phyloP scores from a whole-genome alignment of 2,329 filamentous ascomycete species.

The Neocatenulostroma microsporum region DNA sequence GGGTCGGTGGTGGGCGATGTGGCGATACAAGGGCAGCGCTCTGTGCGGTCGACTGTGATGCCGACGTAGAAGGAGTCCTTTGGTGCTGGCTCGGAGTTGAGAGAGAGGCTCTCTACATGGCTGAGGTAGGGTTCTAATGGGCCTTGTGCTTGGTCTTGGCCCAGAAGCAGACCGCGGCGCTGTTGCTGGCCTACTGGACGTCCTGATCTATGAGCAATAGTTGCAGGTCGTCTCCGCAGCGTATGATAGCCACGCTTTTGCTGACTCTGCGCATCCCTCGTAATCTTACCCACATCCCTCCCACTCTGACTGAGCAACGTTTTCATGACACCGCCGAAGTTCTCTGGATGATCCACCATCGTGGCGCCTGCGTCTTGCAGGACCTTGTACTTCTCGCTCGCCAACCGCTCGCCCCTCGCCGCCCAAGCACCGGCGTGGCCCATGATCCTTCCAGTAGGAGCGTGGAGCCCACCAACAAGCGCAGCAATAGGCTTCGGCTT shows the following conservation, averaged over 20 bases:
- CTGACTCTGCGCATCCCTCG: constrained; percentile 18
- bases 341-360: constrained; percentile 68
- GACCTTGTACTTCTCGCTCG: constrained; percentile 57
- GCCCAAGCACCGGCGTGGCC: constrained; percentile 71
- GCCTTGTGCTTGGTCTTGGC: constrained; percentile 17
- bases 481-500: constrained; percentile 70
- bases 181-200: constrained; percentile 13
- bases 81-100: constrained; percentile 20
- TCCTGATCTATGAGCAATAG: neutral
- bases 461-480: constrained; percentile 58
- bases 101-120: constrained; percentile 18
- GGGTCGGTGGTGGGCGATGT: constrained; percentile 47
- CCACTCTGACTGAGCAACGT: constrained; percentile 45
- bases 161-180: constrained; percentile 20
- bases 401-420: constrained; percentile 57
- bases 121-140: constrained; percentile 24
- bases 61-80: constrained; percentile 44
- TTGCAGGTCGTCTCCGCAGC: constrained; percentile 12
- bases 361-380: constrained; percentile 59
- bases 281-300: constrained; percentile 34
- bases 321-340: constrained; percentile 64
- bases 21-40: constrained; percentile 56
- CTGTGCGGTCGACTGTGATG: constrained; percentile 57
- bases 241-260: constrained; percentile 22
- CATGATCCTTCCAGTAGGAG: constrained; percentile 61